Evolutionary conservation across 371 early-diverging fungal species (phyloP).

Genomic region (Phascolomyces articulosus): DNA sequence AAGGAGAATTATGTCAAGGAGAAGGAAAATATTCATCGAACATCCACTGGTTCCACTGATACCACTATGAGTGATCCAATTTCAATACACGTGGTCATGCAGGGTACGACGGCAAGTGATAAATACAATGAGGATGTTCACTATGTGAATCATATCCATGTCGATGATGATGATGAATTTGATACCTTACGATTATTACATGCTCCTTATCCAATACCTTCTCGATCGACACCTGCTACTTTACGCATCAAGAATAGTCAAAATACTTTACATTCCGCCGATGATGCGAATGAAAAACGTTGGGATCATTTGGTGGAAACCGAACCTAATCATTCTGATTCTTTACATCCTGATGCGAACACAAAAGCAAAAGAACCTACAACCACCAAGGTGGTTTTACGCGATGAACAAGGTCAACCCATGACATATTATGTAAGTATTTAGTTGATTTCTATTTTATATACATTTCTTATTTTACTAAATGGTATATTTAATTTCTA

Average conservation of each 20-base stretch:
- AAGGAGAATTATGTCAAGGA: background rate
- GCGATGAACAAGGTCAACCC: background rate
- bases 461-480: background rate
- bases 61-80: constrained; percentile 6
- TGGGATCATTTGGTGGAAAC: constrained; percentile 2
- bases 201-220: background rate
- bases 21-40: background rate
- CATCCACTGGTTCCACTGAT: background rate
- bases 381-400: constrained; percentile 5
- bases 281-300: background rate
- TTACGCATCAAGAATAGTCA: background rate
- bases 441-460: background rate
- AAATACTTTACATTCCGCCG: background rate
- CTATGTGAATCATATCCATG: too few relatives aligned
- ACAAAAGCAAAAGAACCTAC: background rate
- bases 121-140: background rate
- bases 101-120: too few relatives aligned
- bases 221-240: constrained; percentile 14
- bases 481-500: background rate
- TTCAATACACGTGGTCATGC: constrained; percentile 10
- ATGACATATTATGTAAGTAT: constrained; percentile 15
- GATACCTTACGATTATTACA: background rate
- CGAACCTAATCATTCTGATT: background rate
- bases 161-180: background rate
- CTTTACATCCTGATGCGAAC: background rate